phyloP scores from a whole-genome alignment of 2,329 filamentous ascomycete species.

The Fusarium albosuccineum region DNA sequence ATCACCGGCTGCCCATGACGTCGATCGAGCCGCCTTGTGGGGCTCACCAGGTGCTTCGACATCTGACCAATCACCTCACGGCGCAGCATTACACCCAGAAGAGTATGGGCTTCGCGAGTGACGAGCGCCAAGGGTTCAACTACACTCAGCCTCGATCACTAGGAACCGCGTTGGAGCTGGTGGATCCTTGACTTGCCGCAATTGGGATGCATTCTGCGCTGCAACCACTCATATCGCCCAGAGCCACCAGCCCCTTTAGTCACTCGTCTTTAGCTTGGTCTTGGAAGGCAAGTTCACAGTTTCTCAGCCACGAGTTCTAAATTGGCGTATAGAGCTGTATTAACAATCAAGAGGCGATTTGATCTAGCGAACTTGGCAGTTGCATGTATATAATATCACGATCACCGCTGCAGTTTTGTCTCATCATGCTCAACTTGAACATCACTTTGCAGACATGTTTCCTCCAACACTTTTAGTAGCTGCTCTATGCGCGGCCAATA shows the following conservation, averaged over 20 bases:
- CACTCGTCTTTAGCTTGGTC: not conserved
- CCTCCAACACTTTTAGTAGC: not conserved
- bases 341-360: too few species aligned
- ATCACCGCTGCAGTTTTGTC: too few species aligned
- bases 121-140: not conserved
- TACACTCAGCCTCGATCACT: not conserved
- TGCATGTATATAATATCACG: too few species aligned
- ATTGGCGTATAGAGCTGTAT: too few species aligned
- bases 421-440: too few species aligned
- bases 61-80: not conserved
- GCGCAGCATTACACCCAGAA: not conserved
- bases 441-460: slow-evolving; percentile 14
- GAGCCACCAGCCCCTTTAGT: not conserved
- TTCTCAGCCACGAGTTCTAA: too few species aligned
- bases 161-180: not conserved
- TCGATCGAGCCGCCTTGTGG: too few species aligned
- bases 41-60: too few species aligned
- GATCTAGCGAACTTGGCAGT: too few species aligned
- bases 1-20: too few species aligned
- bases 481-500: not conserved
- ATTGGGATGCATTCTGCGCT: not conserved
- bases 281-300: too few species aligned
- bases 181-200: not conserved
- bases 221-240: not conserved
- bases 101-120: not conserved